phyloP scores from a whole-genome alignment of 164 flowering plant genomes.

The Chloranthus sessilifolius region DNA sequence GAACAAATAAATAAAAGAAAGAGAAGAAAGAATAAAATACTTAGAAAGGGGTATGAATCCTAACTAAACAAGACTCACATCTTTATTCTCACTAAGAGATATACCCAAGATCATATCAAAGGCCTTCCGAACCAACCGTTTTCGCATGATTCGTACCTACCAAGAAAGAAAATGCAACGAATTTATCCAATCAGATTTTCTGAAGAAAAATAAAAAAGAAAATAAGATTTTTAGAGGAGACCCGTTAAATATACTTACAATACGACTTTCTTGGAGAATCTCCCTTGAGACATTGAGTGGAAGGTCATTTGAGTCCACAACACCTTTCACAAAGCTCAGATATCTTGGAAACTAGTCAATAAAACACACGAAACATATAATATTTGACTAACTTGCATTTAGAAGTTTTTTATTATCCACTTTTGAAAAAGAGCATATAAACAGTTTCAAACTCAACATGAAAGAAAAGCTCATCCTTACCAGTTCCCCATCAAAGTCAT shows the following conservation, averaged over 20 bases:
- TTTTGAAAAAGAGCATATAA: too few relatives aligned
- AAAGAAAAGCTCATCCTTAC: constrained; percentile 27
- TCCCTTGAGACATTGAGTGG: constrained; percentile 98
- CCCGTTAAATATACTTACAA: constrained; percentile 80
- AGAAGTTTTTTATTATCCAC: too few relatives aligned
- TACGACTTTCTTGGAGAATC: constrained; percentile 96
- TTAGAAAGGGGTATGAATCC: too few relatives aligned
- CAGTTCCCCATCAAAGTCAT: constrained; percentile 98
- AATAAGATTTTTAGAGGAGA: too few relatives aligned
- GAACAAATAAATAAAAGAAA: neutral
- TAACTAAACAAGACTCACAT: constrained; percentile 48
- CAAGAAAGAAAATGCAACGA: constrained; percentile 4
- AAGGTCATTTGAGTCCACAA: constrained; percentile 96
- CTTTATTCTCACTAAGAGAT: constrained; percentile 82
- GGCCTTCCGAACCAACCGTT: constrained; percentile 85
- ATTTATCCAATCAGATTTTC: neutral
- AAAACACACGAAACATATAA: neutral
- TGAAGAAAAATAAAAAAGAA: neutral
- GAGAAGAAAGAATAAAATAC: too few relatives aligned
- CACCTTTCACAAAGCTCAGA: constrained; percentile 93
- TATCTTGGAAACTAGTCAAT: constrained; percentile 77
- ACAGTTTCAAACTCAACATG: too few relatives aligned
- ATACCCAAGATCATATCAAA: constrained; percentile 96
- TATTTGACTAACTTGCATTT: too few relatives aligned
- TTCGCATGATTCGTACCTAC: constrained; percentile 94